Evolutionary conservation across 305 asterid species (phyloP).

Genomic region (Fraxinus albicans): DNA sequence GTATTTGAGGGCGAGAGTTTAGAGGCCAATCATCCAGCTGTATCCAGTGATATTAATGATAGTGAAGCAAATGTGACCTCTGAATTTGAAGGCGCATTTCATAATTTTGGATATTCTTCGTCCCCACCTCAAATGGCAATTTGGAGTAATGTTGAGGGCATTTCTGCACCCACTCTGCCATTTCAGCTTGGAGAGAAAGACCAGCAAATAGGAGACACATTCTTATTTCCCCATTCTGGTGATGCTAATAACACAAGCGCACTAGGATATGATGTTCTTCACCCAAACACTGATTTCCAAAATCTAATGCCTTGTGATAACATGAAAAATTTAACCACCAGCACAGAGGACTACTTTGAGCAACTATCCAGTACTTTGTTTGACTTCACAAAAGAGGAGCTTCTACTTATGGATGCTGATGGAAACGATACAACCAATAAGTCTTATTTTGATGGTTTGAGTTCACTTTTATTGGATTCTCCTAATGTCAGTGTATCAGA

Average conservation of each 20-base stretch:
- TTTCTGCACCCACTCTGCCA: slow-evolving; percentile 31
- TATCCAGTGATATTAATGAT: background rate
- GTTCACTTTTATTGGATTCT: slow-evolving; percentile 56
- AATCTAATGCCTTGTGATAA: slow-evolving; percentile 27
- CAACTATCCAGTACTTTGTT: slow-evolving; percentile 46
- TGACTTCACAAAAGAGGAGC: slow-evolving; percentile 44
- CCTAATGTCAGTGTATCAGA: slow-evolving; percentile 37
- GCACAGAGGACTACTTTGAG: slow-evolving; percentile 48
- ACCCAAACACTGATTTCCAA: slow-evolving; percentile 30
- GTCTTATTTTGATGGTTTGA: slow-evolving; percentile 46
- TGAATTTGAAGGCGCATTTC: slow-evolving; percentile 43
- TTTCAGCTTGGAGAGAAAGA: slow-evolving; percentile 37
- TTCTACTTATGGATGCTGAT: slow-evolving; percentile 36
- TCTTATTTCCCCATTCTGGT: slow-evolving; percentile 19
- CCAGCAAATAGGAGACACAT: slow-evolving; percentile 23
- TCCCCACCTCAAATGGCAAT: slow-evolving; percentile 40
- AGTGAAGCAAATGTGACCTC: slow-evolving; percentile 27
- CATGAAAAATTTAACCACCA: slow-evolving; percentile 31
- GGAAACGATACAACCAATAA: slow-evolving; percentile 41
- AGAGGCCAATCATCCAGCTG: slow-evolving; percentile 12
- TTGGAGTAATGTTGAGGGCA: slow-evolving; percentile 38
- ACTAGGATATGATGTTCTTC: slow-evolving; percentile 20
- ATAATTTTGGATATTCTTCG: slow-evolving; percentile 38
- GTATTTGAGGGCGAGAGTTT: slow-evolving; percentile 35
- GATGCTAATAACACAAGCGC: slow-evolving; percentile 26